These are phyloP conservation scores for Piloderma croceum DNA, from an alignment of 768 basidiomycete species.

Conservation along the genomic window DNA sequence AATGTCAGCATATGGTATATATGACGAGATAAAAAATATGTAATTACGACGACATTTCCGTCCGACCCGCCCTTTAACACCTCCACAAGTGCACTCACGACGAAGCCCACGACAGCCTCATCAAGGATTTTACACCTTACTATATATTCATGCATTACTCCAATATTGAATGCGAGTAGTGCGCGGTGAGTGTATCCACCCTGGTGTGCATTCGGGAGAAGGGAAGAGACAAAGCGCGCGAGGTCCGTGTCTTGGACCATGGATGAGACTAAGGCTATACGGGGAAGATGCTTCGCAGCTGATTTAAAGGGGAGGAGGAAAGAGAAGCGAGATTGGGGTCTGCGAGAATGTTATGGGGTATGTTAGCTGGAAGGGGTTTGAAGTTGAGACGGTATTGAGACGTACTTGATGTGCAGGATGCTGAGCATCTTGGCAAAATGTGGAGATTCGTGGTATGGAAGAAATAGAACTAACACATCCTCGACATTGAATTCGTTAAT, in stretches of 20 bases:
- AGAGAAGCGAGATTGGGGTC: constrained; percentile 56
- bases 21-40: neutral
- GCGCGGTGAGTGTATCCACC: constrained; percentile 52
- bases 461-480: constrained; percentile 69
- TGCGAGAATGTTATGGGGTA: constrained; percentile 21
- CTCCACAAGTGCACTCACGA: constrained; percentile 59
- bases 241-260: constrained; percentile 70
- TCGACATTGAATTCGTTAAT: constrained; percentile 91
- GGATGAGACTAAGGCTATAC: constrained; percentile 65
- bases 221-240: constrained; percentile 60
- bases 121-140: constrained; percentile 50
- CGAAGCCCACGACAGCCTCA: constrained; percentile 59
- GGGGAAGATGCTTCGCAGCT: constrained; percentile 67
- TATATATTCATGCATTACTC: constrained; percentile 75
- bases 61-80: constrained; percentile 41
- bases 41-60: constrained; percentile 54
- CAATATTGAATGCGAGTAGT: constrained; percentile 77
- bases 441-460: constrained; percentile 92
- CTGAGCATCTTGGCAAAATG: constrained; percentile 92
- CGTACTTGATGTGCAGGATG: constrained; percentile 73
- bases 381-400: constrained; percentile 7
- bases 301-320: constrained; percentile 75
- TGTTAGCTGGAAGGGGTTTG: neutral
- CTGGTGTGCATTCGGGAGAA: constrained; percentile 59
- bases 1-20: neutral